Conservation (phyloP, 345 rosid species). For the Dipteronia sinensis region DNA sequence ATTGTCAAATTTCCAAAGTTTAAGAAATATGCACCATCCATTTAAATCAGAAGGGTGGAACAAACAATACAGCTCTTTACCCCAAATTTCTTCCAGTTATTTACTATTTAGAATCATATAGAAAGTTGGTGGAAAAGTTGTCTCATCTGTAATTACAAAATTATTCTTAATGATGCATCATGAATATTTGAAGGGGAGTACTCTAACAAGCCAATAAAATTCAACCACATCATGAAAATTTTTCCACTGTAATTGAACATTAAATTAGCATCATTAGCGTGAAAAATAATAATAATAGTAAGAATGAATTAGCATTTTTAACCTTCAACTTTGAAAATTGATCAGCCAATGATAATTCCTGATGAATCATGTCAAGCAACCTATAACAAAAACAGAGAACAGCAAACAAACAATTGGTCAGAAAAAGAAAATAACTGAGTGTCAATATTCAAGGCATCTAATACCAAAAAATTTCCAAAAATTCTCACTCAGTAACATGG, state of each 20-base stretch:
- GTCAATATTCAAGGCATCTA: constrained; percentile 4
- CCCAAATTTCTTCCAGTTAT: background rate
- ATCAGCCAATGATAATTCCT: constrained; percentile 85
- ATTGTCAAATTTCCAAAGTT: background rate
- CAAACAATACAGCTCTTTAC: background rate
- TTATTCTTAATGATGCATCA: background rate
- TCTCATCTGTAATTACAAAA: background rate
- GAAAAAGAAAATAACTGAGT: background rate
- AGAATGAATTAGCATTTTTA: background rate
- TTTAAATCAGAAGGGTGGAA: background rate
- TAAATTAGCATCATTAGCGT: background rate
- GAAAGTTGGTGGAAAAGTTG: background rate
- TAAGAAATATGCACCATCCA: background rate
- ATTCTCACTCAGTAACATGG: background rate
- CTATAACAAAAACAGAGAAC: constrained; percentile 39
- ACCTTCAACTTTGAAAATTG: constrained; percentile 92
- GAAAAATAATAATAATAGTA: background rate
- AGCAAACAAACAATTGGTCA: background rate
- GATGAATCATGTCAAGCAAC: constrained; percentile 90
- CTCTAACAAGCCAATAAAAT: constrained; percentile 12
- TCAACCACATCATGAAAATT: background rate
- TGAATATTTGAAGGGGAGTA: background rate
- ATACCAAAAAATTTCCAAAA: background rate
- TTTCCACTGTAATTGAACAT: background rate
- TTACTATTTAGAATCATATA: background rate